phyloP scores from a whole-genome alignment of 495 filamentous ascomycete species.

The Halenospora varia region DNA sequence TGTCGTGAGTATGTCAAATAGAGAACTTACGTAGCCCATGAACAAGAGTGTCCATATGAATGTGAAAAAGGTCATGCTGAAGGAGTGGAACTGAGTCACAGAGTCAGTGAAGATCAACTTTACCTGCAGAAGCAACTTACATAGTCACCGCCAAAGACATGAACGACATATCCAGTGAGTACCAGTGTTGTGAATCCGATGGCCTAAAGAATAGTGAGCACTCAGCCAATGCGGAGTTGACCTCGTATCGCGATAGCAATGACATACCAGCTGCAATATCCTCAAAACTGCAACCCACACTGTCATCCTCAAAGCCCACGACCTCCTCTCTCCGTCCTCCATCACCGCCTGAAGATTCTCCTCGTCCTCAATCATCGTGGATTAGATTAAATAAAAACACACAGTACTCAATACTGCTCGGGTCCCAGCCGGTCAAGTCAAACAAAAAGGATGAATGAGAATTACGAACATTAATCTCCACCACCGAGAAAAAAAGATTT shows the following conservation, averaged over 20 bases:
- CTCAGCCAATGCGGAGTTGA: too few relatives aligned
- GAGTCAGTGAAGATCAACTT: background rate
- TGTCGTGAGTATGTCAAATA: background rate
- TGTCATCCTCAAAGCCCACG: background rate
- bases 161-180: background rate
- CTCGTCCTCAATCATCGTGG: slow-evolving; percentile 21
- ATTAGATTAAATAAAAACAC: too few relatives aligned
- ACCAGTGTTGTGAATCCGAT: background rate
- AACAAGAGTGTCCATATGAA: background rate
- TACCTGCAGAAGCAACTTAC: background rate
- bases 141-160: background rate
- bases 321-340: background rate
- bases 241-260: background rate
- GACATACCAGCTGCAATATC: background rate
- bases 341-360: background rate
- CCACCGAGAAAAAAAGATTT: too few relatives aligned
- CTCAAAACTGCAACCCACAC: background rate
- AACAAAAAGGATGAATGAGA: too few relatives aligned
- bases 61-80: background rate
- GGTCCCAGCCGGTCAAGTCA: too few relatives aligned
- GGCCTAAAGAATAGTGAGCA: background rate
- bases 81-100: background rate
- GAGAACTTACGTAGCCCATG: background rate
- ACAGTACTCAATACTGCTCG: too few relatives aligned
- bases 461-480: too few relatives aligned